Percentiles rank a stretch among this genome's conserved stretches.
These are phyloP conservation scores for Rhodosporidiobolus odoratus DNA, from an alignment of 768 basidiomycete genomes.

Conservation along the genomic window DNA sequence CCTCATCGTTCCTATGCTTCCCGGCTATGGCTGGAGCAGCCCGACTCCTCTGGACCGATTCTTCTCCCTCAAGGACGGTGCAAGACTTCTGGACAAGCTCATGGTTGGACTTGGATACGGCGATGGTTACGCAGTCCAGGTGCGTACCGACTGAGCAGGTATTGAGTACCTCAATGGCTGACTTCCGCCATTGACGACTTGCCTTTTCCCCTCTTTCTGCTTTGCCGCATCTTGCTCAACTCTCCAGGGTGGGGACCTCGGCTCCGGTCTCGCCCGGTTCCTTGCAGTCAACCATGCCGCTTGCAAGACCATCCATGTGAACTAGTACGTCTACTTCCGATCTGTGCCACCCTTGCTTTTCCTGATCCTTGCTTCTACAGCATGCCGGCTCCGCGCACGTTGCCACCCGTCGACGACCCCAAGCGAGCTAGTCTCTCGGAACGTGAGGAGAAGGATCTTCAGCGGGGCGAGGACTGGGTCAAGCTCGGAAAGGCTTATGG, in stretches of 20 bases:
- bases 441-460: slow-evolving; percentile 1
- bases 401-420: neutral
- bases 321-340: slow-evolving; percentile 9
- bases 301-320: slow-evolving; percentile 28
- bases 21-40: slow-evolving; percentile 35
- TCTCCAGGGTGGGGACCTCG: slow-evolving; percentile 34
- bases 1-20: slow-evolving; percentile 37
- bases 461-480: slow-evolving; percentile 14
- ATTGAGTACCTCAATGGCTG: no score
- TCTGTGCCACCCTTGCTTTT: neutral
- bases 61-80: slow-evolving; percentile 26
- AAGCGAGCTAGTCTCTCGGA: neutral
- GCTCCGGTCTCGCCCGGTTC: slow-evolving; percentile 21
- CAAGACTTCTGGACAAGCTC: slow-evolving; percentile 30
- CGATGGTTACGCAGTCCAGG: slow-evolving; percentile 26
- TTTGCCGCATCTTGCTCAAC: no score
- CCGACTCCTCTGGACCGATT: slow-evolving; percentile 25
- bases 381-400: slow-evolving; percentile 5
- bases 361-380: neutral
- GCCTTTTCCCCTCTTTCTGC: no score
- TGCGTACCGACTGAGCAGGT: no score
- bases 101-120: slow-evolving; percentile 32
- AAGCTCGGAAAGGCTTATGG: slow-evolving; percentile 32
- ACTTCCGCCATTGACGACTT: no score
- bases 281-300: slow-evolving; percentile 11